Conservation (phyloP, 352 stramenopile species). For the Globisporangium barbulae region DNA sequence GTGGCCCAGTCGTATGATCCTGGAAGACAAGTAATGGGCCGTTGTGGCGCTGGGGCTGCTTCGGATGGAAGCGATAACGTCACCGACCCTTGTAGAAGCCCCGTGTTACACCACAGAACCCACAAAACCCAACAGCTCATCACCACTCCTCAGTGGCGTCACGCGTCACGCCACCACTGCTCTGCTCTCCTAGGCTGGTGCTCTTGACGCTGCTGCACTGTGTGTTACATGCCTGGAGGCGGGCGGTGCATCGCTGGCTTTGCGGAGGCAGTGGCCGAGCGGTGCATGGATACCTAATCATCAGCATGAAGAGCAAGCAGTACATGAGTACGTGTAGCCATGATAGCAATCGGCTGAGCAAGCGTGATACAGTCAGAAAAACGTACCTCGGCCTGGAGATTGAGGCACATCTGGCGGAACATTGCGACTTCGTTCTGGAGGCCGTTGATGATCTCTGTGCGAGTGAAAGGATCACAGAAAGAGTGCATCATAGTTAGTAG, state of each 20-base stretch:
- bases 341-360: not conserved
- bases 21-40: no score
- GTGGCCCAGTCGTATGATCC: no score
- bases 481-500: not conserved
- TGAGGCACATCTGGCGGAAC: conserved; percentile 83
- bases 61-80: no score
- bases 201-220: not conserved
- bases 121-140: no score
- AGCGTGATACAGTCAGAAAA: not conserved
- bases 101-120: no score
- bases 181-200: no score
- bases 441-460: conserved; percentile 43
- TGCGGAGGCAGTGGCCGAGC: not conserved
- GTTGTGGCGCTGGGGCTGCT: no score
- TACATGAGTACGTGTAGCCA: not conserved
- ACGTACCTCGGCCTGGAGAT: conserved; percentile 71
- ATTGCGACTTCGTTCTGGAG: conserved; percentile 80
- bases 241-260: conserved; percentile 6
- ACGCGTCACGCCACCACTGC: no score
- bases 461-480: not conserved
- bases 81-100: no score
- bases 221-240: conserved; percentile 20
- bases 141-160: no score
- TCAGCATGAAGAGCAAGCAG: not conserved
- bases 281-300: conserved; percentile 15